Evolutionary conservation across 2,329 filamentous ascomycete species (phyloP).

Genomic region (Aspergillus fumigatus): DNA sequence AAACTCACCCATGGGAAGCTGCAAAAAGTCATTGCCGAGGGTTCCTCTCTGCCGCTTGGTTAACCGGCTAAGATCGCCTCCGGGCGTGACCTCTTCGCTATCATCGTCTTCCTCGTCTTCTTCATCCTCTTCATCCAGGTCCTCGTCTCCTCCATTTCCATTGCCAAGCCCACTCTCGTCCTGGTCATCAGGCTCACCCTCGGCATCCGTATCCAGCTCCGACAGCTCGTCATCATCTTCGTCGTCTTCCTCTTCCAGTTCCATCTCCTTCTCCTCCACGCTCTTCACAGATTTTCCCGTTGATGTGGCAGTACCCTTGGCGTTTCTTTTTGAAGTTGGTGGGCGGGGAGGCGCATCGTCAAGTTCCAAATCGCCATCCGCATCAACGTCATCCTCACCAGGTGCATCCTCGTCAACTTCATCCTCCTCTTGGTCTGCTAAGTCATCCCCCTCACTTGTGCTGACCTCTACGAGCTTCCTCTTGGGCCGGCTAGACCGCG

Average conservation of each 20-base stretch:
- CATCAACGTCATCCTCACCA: slow-evolving; percentile 30
- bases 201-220: slow-evolving; percentile 44
- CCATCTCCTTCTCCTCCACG: slow-evolving; percentile 46
- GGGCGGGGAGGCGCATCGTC: slow-evolving; percentile 42
- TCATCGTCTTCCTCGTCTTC: slow-evolving; percentile 43
- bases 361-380: slow-evolving; percentile 40
- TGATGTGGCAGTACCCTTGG: slow-evolving; percentile 31
- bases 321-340: slow-evolving; percentile 32
- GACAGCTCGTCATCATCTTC: slow-evolving; percentile 40
- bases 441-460: slow-evolving; percentile 47
- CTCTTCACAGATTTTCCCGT: slow-evolving; percentile 37
- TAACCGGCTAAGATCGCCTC: slow-evolving; percentile 58
- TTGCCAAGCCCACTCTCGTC: slow-evolving; percentile 43
- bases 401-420: slow-evolving; percentile 39
- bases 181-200: slow-evolving; percentile 47
- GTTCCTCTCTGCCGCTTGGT: slow-evolving; percentile 65
- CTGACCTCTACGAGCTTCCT: slow-evolving; percentile 43
- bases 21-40: slow-evolving; percentile 48
- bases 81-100: slow-evolving; percentile 39
- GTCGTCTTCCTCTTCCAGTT: slow-evolving; percentile 32
- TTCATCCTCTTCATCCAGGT: slow-evolving; percentile 38
- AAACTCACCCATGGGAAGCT: slow-evolving; percentile 52
- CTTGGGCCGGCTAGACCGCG: slow-evolving; percentile 43
- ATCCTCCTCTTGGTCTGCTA: slow-evolving; percentile 42
- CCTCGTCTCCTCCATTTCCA: slow-evolving; percentile 29